These are phyloP conservation scores for Eimeria zaria DNA, from an alignment of 169 alveolate species.

Conservation along the genomic window DNA sequence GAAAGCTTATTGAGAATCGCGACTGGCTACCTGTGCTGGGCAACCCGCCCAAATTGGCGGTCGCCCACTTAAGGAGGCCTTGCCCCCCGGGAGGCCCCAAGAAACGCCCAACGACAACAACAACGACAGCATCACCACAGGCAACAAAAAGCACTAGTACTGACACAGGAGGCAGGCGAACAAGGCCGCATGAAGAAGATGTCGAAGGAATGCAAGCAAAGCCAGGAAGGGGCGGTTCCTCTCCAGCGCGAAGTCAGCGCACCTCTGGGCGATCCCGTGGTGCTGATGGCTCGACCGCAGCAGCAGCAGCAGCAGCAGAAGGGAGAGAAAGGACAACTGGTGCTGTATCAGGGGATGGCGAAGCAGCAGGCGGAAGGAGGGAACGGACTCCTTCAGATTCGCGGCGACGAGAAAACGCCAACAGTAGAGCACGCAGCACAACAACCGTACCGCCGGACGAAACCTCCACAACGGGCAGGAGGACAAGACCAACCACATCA, in stretches of 20 bases:
- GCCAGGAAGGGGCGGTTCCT: background rate
- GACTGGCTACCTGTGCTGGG: constrained; percentile 81
- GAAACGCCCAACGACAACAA: constrained; percentile 32
- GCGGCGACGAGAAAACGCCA: background rate
- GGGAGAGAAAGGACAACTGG: background rate
- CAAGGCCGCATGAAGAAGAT: constrained; percentile 8
- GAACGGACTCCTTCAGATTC: background rate
- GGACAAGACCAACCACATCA: constrained; percentile 26
- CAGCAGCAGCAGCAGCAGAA: background rate
- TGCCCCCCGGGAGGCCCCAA: constrained; percentile 55
- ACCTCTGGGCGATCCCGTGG: background rate
- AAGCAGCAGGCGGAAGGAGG: background rate
- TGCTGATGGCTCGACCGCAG: background rate
- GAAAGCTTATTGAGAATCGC: constrained; percentile 19
- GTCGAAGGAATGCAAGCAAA: constrained; percentile 3
- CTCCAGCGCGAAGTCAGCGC: constrained; percentile 8
- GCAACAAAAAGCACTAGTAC: background rate
- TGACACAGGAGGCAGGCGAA: background rate
- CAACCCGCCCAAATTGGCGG: constrained; percentile 73
- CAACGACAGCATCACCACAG: constrained; percentile 8
- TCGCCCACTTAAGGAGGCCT: constrained; percentile 65
- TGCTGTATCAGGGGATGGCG: background rate
- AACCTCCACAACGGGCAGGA: background rate
- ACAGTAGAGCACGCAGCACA: constrained; percentile 13
- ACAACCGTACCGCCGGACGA: background rate